Evolutionary conservation across 345 rosid genomes (phyloP), one percentile per base, ranked within the genome.

Genomic region (Trapa bicornis): DNA sequence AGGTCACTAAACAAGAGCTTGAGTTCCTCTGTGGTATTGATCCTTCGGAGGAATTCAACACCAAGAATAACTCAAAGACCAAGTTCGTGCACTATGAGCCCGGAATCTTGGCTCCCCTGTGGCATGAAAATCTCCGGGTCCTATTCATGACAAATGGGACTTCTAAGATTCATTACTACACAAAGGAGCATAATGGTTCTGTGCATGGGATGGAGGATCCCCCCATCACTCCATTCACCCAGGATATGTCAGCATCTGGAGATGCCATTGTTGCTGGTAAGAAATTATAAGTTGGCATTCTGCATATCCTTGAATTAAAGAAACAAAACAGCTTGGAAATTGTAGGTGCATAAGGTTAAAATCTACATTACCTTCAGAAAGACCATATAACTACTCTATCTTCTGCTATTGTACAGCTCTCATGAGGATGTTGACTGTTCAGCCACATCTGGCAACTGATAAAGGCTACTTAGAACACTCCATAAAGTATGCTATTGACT

Each of bases 211-310:
- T 84, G 87, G 97, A 89, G 82, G 97, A 84, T 81, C 78, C 89
- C 17, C 92, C 89, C 4, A 56, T 93, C 60, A 86, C 93, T 53
- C 97, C 94, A 60, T 88, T 83, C 79, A 79, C 97, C 0, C 2
- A 78, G 71, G 98, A 88, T 71, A 85, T 89, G 98, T 89, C 93
- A 3, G 88, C 96, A 47, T 82, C 98, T 64, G 97, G 96, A 75
- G 97, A 89, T 83, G 98, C 93, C 77, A 84, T 92, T 56, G 87
- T 82, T 70, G 98, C 97, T 72, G 97, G 98, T 93, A 75, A 41
- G 47, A 37, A 66, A 53, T 36, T 22, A 45, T 17, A 22, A 45
- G 52, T 65, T 35, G 13, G 47, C 66, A 54, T 54, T 54, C 7
- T 54, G 60, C 38, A 17, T 5, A 6, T 64, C 12, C 32, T 64